Evolutionary conservation across 2,329 filamentous ascomycete species (phyloP), one percentile per base, ranked within the genome.

Genomic region (Metarhizium album): DNA sequence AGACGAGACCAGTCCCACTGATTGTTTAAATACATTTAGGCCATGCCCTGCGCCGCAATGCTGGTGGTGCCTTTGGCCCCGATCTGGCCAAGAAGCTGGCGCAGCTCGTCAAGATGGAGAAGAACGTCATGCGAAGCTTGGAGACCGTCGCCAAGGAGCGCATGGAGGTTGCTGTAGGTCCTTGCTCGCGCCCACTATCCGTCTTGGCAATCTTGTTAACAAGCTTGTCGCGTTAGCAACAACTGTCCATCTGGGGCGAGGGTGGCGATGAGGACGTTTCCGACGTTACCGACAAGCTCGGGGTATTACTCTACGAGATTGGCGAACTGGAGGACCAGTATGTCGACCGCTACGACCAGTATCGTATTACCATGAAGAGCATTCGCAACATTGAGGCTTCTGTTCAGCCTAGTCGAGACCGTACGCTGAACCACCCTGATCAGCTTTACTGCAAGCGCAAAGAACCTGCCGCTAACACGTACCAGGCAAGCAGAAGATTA

Each of bases 31-130:
- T 22, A 46, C 46, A n/a, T n/a, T n/a, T n/a, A 80, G 78, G 79
- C 55, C 81, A 84, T 79, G 78, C 79, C 55, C 80, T 90, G 66
- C 80, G 87, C 61, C 79, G 82, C 64, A 84, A 85, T 64, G 79
- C 84, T 42, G 85, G 86, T 56, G 87, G 86, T 59, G 84, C 86
- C 60, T 90, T 89, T 58, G 80, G 81, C 56, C 80, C 90, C 52
- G 93, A 98, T 63, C 83, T 98, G 53, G 86, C 93, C 53, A 96
- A 95, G 80, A 98, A 98, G 80, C 84, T 98, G 55, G 89, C 90
- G 40, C 88, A 95, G 74, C 81, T 98, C 49, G 93, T 98, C 57
- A 98, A 98, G 82, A 98, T 98, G 93, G 93, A 98, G 75, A 98
- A 98, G 83, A 97, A 98, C 67, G 88, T 96, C 52, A 98, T 98